Evolutionary conservation across 805 yeast genomes (phyloP), one percentile per base, ranked within the genome.

Genomic region (Cyberlindnera meyerae): DNA sequence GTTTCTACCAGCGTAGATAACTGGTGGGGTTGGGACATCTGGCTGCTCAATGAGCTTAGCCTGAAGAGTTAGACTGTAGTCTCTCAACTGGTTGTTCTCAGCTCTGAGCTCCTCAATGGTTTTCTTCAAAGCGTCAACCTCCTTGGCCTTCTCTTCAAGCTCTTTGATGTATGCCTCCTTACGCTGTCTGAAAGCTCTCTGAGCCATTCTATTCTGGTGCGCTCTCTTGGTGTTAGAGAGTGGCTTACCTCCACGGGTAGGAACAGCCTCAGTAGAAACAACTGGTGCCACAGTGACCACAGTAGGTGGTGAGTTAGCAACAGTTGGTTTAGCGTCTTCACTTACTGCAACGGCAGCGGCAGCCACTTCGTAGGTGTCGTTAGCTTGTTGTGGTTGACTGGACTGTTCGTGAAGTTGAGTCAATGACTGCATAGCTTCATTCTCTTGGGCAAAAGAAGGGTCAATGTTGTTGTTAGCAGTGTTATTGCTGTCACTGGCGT

Each of bases 141-240:
- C 79, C 31, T 70, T 66, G 9, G 84, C 83, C 54, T 79, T 78
- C 25, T 66, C 60, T 61, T 89, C 96, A 39, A 89, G 67, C 33
- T 86, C 90, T 58, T 79, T 82, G 47, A 89, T 77, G 52, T 86
- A 80, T 40, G 75, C 72, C 52, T 88, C 95, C 55, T 84, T 81
- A 43, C 96, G 72, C 55, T 78, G 79, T 55, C 97, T 73, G 63
- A 88, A 89, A 8, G 96, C 95, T 48, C 85, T 76, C 63, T 89
- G 97, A 5, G 97, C 96, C 43, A 77, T 79, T 54, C 97, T 70
- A 65, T 89, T 89, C 62, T 89, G 97, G 8, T 82, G 88, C 2
- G 96, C 96, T 45, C 97, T 76, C 59, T 85, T 86, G 27, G 93
- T 76, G 39, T 70, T 72, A 16, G 79, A 70, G 29, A 81, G 62